Conservation (phyloP, 164 flowering plant species). For the Cinnamomum micranthum region DNA sequence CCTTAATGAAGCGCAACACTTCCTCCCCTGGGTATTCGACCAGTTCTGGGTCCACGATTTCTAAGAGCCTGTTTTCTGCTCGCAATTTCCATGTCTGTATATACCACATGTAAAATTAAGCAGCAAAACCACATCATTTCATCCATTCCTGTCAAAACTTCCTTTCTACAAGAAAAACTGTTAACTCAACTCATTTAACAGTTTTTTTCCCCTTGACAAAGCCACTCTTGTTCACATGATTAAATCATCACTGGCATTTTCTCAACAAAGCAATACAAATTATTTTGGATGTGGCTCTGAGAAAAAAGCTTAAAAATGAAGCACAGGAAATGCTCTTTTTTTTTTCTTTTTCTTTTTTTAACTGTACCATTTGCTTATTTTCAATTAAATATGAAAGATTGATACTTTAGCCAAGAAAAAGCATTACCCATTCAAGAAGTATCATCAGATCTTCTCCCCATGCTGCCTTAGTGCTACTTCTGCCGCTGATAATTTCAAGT, state of each 20-base stretch:
- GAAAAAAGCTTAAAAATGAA: not conserved
- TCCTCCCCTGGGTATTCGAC: slow-evolving; percentile 46
- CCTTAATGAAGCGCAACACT: slow-evolving; percentile 61
- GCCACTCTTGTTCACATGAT: not conserved
- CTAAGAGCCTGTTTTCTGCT: slow-evolving; percentile 57
- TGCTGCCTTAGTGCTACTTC: slow-evolving; percentile 61
- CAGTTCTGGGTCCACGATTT: slow-evolving; percentile 67
- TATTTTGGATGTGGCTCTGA: not conserved
- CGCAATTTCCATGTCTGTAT: slow-evolving; percentile 73
- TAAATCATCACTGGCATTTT: not conserved
- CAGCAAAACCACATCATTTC: not conserved
- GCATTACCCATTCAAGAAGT: slow-evolving; percentile 76
- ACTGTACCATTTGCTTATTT: not conserved
- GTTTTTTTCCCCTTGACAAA: not conserved
- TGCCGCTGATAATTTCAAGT: slow-evolving; percentile 77
- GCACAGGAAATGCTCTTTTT: not conserved
- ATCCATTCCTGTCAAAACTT: not conserved
- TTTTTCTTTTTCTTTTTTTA: no score
- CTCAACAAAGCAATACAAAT: no score
- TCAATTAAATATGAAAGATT: not conserved
- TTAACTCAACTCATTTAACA: not conserved
- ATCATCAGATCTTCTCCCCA: slow-evolving; percentile 55
- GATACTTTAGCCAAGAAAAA: not conserved
- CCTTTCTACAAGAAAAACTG: not conserved
- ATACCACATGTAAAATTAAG: not conserved